Evolutionary conservation across 2,329 filamentous ascomycete species (phyloP).

Genomic region (Arthrinium phaeospermum): DNA sequence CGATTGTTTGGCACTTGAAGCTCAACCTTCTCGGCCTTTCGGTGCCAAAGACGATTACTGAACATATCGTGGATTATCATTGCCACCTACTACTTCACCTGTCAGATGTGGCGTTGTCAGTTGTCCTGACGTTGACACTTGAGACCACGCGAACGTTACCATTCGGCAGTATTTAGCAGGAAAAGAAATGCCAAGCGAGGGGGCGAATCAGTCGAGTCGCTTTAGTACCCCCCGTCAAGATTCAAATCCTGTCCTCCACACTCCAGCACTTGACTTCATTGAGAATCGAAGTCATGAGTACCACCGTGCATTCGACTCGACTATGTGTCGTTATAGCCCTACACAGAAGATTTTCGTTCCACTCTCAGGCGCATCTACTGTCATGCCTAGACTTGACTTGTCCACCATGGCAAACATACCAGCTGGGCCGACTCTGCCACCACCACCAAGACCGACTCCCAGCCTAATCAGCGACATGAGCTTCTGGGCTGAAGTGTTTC

Average conservation of each 20-base stretch:
- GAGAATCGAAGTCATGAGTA: slow-evolving; percentile 20
- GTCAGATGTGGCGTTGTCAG: no score
- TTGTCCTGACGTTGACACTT: no score
- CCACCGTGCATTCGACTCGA: slow-evolving; percentile 21
- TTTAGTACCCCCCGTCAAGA: background rate
- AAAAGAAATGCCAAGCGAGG: background rate
- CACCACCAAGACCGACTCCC: slow-evolving; percentile 16
- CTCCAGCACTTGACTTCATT: slow-evolving; percentile 22
- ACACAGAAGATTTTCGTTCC: slow-evolving; percentile 20
- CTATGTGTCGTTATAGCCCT: slow-evolving; percentile 21
- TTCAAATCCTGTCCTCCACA: slow-evolving; percentile 16
- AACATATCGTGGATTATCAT: no score
- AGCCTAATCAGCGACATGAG: slow-evolving; percentile 20
- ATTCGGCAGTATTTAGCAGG: background rate
- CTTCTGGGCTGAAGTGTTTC: slow-evolving; percentile 23
- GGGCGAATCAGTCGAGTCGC: background rate
- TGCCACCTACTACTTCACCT: no score
- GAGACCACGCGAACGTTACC: background rate
- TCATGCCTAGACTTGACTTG: background rate
- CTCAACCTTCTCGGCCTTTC: no score
- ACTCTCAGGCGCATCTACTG: background rate
- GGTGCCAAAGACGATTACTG: no score
- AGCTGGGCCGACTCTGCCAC: background rate
- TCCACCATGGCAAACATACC: background rate
- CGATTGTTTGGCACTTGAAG: no score